phyloP scores from a whole-genome alignment of 805 yeast genomes.

The Priceomyces carsonii region DNA sequence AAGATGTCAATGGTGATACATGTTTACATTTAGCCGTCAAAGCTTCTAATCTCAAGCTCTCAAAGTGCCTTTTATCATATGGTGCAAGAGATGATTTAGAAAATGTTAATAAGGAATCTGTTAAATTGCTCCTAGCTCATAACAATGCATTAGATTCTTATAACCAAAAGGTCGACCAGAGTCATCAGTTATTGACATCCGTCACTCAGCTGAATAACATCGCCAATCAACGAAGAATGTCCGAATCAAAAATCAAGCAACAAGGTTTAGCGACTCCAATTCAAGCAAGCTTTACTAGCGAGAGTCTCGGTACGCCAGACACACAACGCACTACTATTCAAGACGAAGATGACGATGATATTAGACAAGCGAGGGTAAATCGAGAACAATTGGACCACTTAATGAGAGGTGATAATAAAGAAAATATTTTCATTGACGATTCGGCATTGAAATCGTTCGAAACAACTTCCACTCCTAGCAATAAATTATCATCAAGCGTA shows the following conservation, averaged over 20 bases:
- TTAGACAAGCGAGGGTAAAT: conserved; percentile 28
- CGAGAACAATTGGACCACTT: conserved; percentile 33
- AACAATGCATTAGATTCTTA: conserved; percentile 27
- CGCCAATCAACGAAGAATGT: not conserved
- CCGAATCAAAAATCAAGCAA: conserved; percentile 7
- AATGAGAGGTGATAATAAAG: conserved; percentile 47
- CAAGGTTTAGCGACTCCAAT: conserved; percentile 30
- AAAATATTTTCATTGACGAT: conserved; percentile 45
- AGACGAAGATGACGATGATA: conserved; percentile 39
- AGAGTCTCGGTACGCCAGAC: conserved; percentile 40
- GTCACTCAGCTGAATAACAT: not conserved
- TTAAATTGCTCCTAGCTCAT: conserved; percentile 42
- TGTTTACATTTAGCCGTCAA: conserved; percentile 77
- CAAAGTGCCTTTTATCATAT: conserved; percentile 76
- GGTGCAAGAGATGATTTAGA: conserved; percentile 69
- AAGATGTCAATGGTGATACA: conserved; percentile 82
- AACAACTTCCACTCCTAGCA: conserved; percentile 32
- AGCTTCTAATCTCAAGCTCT: conserved; percentile 68
- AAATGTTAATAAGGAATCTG: conserved; percentile 45
- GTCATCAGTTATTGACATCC: conserved; percentile 1
- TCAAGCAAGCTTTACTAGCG: conserved; percentile 16
- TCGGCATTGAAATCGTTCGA: conserved; percentile 22
- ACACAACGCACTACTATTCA: conserved; percentile 46
- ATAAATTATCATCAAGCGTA: conserved; percentile 13
- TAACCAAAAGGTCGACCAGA: conserved; percentile 1